Conservation (phyloP, 129 eudicot genomes). For the Pittosporum tobira region DNA sequence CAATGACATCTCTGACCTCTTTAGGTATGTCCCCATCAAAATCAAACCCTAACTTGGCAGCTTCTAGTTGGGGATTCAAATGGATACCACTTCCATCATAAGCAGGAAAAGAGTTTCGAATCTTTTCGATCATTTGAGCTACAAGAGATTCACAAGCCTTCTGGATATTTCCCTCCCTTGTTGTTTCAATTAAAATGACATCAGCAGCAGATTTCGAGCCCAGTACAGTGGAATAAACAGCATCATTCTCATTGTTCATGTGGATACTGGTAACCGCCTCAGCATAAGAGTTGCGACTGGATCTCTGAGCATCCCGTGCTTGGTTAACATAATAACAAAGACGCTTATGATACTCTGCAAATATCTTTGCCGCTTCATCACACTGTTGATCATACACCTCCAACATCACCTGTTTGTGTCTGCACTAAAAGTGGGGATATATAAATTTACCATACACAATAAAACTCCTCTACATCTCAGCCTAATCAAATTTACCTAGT, state of each 20-base stretch:
- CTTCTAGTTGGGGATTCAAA: constrained; percentile 61
- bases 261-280: constrained; percentile 41
- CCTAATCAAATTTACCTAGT: background rate
- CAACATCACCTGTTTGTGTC: constrained; percentile 95
- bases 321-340: constrained; percentile 56
- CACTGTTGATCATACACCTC: constrained; percentile 81
- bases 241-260: constrained; percentile 44
- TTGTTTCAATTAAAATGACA: constrained; percentile 73
- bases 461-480: no score
- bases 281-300: constrained; percentile 30
- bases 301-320: constrained; percentile 58
- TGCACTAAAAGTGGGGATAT: constrained; percentile 22
- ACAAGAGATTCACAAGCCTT: constrained; percentile 80
- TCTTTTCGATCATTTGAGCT: constrained; percentile 61
- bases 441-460: constrained; percentile 3
- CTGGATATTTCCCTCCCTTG: constrained; percentile 62
- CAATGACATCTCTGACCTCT: constrained; percentile 60
- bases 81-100: constrained; percentile 78
- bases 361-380: constrained; percentile 80
- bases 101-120: constrained; percentile 82
- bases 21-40: constrained; percentile 58
- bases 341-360: constrained; percentile 73
- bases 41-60: constrained; percentile 76
- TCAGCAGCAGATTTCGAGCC: constrained; percentile 73
- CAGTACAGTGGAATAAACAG: constrained; percentile 60